Evolutionary conservation across 2,329 filamentous ascomycete genomes (phyloP).

Genomic region (Xylaria hypoxylon): DNA sequence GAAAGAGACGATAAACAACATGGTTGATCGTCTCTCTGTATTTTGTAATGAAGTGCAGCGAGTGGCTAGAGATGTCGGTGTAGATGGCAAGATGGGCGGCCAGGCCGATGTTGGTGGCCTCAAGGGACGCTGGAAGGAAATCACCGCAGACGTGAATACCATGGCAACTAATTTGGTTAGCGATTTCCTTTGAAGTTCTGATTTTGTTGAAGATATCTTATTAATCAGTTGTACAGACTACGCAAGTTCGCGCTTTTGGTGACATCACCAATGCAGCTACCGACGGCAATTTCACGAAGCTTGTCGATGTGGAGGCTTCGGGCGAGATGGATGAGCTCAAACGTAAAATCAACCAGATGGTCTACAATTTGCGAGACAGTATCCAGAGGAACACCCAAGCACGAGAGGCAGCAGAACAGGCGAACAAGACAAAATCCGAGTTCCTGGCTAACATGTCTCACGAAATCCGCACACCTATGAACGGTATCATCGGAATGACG

Average conservation of each 20-base stretch:
- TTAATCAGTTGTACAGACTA: constrained; percentile 71
- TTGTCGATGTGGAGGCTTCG: constrained; percentile 95
- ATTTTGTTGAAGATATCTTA: neutral
- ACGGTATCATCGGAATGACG: constrained; percentile 98
- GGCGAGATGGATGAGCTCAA: constrained; percentile 99
- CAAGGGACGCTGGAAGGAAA: constrained; percentile 96
- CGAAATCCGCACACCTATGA: constrained; percentile 97
- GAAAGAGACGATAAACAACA: constrained; percentile 98
- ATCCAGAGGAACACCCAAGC: constrained; percentile 97
- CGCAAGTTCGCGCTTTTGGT: constrained; percentile 96
- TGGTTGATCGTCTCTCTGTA: constrained; percentile 94
- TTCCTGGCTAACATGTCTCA: constrained; percentile 99
- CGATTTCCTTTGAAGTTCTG: constrained; percentile 6
- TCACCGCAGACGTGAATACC: constrained; percentile 95
- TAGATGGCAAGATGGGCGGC: constrained; percentile 98
- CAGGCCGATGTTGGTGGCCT: constrained; percentile 95
- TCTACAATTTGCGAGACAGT: constrained; percentile 92
- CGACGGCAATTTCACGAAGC: constrained; percentile 95
- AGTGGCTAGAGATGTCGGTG: constrained; percentile 95
- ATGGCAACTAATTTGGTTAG: constrained; percentile 78
- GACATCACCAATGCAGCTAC: constrained; percentile 99
- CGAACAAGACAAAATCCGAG: constrained; percentile 98
- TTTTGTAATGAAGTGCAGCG: constrained; percentile 97
- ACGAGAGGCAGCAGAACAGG: constrained; percentile 93
- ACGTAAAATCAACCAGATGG: constrained; percentile 99